Percentiles rank a stretch among this genome's conserved stretches.
phyloP scores from a whole-genome alignment of 1,284 basidiomycete species.

The Exobasidium rhododendri region DNA sequence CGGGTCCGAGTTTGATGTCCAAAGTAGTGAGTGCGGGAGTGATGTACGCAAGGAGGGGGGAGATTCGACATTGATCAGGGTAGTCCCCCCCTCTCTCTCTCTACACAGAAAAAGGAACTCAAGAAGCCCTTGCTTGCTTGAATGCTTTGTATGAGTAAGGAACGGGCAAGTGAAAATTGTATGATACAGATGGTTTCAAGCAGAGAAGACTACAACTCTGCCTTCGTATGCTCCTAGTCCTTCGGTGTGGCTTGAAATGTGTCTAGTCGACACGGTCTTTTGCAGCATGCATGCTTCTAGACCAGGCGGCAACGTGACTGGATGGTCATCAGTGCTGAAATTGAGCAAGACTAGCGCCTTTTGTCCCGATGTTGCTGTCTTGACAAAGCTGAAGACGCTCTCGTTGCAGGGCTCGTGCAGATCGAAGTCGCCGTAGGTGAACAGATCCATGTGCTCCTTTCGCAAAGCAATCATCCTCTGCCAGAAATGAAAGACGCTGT shows the following conservation, averaged over 20 bases:
- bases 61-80: too few species aligned
- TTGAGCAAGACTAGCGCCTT: slow-evolving; percentile 1
- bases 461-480: slow-evolving; percentile 61
- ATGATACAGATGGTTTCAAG: too few species aligned
- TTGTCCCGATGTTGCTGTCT: background rate
- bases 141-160: too few species aligned
- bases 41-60: too few species aligned
- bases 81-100: too few species aligned
- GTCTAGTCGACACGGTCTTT: background rate
- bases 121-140: too few species aligned
- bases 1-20: background rate
- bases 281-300: background rate
- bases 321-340: background rate
- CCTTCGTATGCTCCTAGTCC: background rate
- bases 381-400: background rate
- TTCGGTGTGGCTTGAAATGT: background rate
- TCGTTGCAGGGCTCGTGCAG: background rate
- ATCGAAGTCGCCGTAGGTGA: slow-evolving; percentile 2
- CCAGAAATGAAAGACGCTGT: slow-evolving; percentile 65
- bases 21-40: background rate
- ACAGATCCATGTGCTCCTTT: slow-evolving; percentile 57
- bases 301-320: background rate
- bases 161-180: too few species aligned
- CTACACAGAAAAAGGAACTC: too few species aligned
- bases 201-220: background rate